Evolutionary conservation across 768 basidiomycete species (phyloP).

Genomic region (Leccinellum rugosiceps): DNA sequence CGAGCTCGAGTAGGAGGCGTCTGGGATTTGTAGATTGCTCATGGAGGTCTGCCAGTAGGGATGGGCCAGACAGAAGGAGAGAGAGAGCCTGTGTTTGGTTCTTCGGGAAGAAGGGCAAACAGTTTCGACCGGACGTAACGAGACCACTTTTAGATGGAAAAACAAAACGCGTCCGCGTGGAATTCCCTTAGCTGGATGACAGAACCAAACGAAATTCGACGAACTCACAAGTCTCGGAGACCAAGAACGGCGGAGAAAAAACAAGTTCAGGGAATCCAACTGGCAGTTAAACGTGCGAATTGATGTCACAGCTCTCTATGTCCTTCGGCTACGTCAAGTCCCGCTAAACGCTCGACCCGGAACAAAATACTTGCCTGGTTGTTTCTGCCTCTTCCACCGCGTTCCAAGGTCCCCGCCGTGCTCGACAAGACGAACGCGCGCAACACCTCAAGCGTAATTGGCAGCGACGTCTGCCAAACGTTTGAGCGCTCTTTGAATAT

Average conservation of each 20-base stretch:
- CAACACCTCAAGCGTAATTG: not conserved
- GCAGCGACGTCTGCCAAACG: not conserved
- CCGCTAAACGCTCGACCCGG: not conserved
- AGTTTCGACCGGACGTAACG: not conserved
- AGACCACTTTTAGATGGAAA: slow-evolving; percentile 20
- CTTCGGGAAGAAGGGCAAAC: slow-evolving; percentile 1
- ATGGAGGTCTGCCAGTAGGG: slow-evolving; percentile 13
- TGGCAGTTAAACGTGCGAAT: slow-evolving; percentile 28
- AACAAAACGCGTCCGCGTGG: slow-evolving; percentile 19
- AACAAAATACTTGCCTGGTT: slow-evolving; percentile 5
- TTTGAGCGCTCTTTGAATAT: slow-evolving; percentile 17
- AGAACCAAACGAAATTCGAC: not conserved
- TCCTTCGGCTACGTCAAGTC: slow-evolving; percentile 6
- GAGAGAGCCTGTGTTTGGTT: not conserved
- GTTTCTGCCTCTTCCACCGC: not conserved
- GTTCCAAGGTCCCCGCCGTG: not conserved
- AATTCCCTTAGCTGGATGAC: slow-evolving; percentile 15
- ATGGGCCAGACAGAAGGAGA: not conserved
- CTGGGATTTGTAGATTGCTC: slow-evolving; percentile 44
- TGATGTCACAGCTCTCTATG: slow-evolving; percentile 14
- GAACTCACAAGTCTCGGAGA: too few relatives aligned
- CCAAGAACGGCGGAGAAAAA: slow-evolving; percentile 7
- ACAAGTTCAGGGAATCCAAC: slow-evolving; percentile 11
- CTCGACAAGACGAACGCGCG: not conserved
- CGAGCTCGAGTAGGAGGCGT: slow-evolving; percentile 40